Evolutionary conservation across 73 alveolate species (phyloP).

Genomic region (Tetrahymena thermophila): DNA sequence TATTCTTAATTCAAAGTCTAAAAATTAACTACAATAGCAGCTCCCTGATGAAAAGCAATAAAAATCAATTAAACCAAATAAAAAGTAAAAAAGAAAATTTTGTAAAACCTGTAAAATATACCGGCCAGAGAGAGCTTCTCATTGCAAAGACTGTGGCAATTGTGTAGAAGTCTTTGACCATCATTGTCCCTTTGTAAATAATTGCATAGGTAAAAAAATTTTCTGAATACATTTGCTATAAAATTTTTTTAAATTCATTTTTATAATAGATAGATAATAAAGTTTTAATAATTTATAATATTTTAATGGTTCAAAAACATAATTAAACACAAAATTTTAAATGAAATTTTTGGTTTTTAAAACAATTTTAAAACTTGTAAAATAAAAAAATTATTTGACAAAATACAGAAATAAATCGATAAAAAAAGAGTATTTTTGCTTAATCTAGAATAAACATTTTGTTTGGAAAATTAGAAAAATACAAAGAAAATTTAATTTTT

Average conservation of each 20-base stretch:
- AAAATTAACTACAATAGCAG: neutral
- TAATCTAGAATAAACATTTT: too few relatives aligned
- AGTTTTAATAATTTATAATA: too few relatives aligned
- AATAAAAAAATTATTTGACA: too few relatives aligned
- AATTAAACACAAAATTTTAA: too few relatives aligned
- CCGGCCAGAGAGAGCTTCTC: slow-evolving; percentile 92
- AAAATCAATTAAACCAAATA: neutral
- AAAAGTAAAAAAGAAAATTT: slow-evolving; percentile 45
- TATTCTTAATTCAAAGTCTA: neutral
- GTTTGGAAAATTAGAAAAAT: too few relatives aligned
- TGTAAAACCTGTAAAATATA: slow-evolving; percentile 87
- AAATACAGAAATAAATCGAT: too few relatives aligned
- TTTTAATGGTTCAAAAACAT: too few relatives aligned
- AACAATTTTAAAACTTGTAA: too few relatives aligned
- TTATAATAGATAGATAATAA: too few relatives aligned
- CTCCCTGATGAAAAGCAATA: neutral
- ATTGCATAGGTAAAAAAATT: slow-evolving; percentile 80
- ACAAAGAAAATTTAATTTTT: too few relatives aligned
- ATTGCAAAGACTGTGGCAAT: slow-evolving; percentile 93
- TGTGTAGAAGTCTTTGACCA: slow-evolving; percentile 95
- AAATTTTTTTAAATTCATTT: neutral
- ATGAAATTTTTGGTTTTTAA: too few relatives aligned
- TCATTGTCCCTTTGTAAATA: slow-evolving; percentile 93
- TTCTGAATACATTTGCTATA: slow-evolving; percentile 8
- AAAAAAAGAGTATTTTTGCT: too few relatives aligned